These are phyloP conservation scores for Coemansia sp. DNA, from an alignment of 192 early-diverging fungal genomes.

Conservation along the genomic window DNA sequence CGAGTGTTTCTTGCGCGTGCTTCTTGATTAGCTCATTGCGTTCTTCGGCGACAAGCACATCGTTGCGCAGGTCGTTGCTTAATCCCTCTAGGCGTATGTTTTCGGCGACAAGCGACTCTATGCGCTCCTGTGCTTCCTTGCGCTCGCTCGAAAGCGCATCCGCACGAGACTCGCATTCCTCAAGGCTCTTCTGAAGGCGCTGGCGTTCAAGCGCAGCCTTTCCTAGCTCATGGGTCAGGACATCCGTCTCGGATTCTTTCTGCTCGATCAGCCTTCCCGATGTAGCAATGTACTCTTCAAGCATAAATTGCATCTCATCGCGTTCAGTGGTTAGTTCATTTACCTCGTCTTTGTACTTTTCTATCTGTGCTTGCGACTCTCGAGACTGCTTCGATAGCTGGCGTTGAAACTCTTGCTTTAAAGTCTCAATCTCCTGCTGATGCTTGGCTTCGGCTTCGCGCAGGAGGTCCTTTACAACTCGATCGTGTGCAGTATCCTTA, in stretches of 20 bases:
- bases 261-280: conserved; percentile 33
- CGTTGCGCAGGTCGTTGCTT: conserved; percentile 21
- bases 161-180: neutral
- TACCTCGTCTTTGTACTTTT: conserved; percentile 7
- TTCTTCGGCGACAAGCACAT: conserved; percentile 45
- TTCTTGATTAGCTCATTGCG: conserved; percentile 39
- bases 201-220: conserved; percentile 36
- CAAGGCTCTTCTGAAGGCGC: conserved; percentile 26
- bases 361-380: conserved; percentile 10
- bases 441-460: conserved; percentile 14
- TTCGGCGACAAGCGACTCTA: conserved; percentile 15
- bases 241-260: conserved; percentile 25
- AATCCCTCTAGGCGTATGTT: conserved; percentile 31
- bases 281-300: conserved; percentile 37
- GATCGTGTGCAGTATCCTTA: neutral
- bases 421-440: conserved; percentile 7
- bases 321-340: conserved; percentile 12
- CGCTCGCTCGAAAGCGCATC: conserved; percentile 19
- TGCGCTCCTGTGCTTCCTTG: conserved; percentile 15
- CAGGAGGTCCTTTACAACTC: conserved; percentile 2
- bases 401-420: conserved; percentile 15
- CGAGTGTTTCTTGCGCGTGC: conserved; percentile 43
- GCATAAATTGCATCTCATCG: conserved; percentile 33
- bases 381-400: conserved; percentile 11
- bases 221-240: conserved; percentile 38